Base-by-base conservation (phyloP, 805 yeast species). In the Cyberlindnera maclurae region DNA sequence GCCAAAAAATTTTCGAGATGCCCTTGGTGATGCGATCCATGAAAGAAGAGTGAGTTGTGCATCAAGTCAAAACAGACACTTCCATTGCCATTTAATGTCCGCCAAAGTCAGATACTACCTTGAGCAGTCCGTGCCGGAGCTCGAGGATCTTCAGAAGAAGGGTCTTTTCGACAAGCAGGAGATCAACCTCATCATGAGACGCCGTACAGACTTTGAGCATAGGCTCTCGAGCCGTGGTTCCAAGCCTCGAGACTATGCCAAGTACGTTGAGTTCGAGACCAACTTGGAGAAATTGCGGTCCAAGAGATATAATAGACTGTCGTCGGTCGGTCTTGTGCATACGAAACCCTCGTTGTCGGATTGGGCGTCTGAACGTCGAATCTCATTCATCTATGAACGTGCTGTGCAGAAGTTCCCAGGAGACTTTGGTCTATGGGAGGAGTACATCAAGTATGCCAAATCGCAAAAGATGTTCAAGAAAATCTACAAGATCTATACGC, bases 181-280 rank as follows among this genome's bases (percentile, higher is more conserved):
- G 62, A 77, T 88, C 47, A 78, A 81, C 30, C 71, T 73, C 67
- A 82, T 93, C 38, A 86, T 90, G 87, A 80, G 93, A 63, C 76
- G 88, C 56, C 75, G 98, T 64, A 90, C 97, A 0, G 97, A 89
- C 62, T 93, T 88, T 52, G 99, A 93, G 62, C 96, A 93, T 59
- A 65, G 95, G 41, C 75, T 93, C 38, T 74, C 75, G 33, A 85
- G 95, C 31, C 72, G 97, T 60, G 95, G 93, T 1, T 76, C 89
- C 11, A 78, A 73, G 46, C 74, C 86, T 2, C 64, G 74, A 38
- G 97, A 90, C 59, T 94, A 79, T 54, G 57, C 85, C 40, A 73
- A 74, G 49, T 93, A 93, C 58, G 75, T 82, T 33, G 82, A 77
- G 38, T 94, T 81, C 56, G 99, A 93, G 56, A 68, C 60, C 42